These are phyloP conservation scores for Fusarium duplospermum DNA, from an alignment of 2,329 filamentous ascomycete species.

Conservation along the genomic window DNA sequence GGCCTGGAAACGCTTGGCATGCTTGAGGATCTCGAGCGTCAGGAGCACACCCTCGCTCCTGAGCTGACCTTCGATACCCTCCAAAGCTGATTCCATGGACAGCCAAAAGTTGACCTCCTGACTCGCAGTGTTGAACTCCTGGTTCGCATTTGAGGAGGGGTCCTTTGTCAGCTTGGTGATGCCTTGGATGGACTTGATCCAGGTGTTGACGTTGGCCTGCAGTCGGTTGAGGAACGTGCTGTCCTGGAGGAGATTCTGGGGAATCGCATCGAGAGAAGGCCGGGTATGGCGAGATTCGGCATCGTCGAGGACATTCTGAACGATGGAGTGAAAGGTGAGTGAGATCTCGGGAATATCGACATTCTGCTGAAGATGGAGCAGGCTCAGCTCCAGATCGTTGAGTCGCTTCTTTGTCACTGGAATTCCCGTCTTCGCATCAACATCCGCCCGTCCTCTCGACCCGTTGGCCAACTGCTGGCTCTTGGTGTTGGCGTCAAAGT, in stretches of 20 bases:
- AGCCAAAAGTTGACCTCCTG: constrained; percentile 99
- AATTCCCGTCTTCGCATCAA: constrained; percentile 92
- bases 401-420: constrained; percentile 98
- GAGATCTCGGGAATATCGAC: constrained; percentile 96
- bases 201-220: constrained; percentile 93
- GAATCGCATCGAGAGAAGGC: constrained; percentile 83
- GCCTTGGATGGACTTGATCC: constrained; percentile 98
- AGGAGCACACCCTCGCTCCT: constrained; percentile 88
- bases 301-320: constrained; percentile 86
- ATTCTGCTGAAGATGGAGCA: constrained; percentile 95
- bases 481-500: constrained; percentile 97
- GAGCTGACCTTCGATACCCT: constrained; percentile 90
- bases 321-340: constrained; percentile 86
- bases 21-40: constrained; percentile 93
- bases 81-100: constrained; percentile 93
- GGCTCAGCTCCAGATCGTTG: constrained; percentile 89
- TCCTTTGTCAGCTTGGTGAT: constrained; percentile 96
- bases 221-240: constrained; percentile 93
- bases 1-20: constrained; percentile 97
- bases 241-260: constrained; percentile 81
- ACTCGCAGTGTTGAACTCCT: constrained; percentile 76
- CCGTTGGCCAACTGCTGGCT: constrained; percentile 76
- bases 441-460: constrained; percentile 79
- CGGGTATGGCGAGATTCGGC: constrained; percentile 74
- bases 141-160: constrained; percentile 69